Base-by-base conservation (phyloP, 78 protist genomes). In the Tieghemostelium lacteum region DNA sequence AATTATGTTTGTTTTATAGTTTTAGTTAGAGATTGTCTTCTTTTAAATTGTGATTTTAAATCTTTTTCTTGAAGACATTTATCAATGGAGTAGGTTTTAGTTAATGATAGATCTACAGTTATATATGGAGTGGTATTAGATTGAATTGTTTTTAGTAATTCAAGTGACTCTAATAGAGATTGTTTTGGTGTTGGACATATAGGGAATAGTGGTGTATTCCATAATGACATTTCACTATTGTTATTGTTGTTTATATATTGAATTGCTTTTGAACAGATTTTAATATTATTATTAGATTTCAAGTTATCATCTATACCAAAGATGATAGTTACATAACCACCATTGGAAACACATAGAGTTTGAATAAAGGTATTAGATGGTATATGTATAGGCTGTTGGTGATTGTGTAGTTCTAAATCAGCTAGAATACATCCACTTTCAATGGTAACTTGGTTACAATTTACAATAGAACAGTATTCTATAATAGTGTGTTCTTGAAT, bases 231-330 rank as follows among this genome's bases (percentile, higher is more conserved):
- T 19, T 16, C 1, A 2, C 42, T 24, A 26, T 5, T 8, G 45
- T 19, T 26, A 45, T 16, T 26, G 14, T 29, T 17, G 20, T 24
- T 73, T 6, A 2, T 54, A 20, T 8, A 67, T 52, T 34, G 45
- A 36, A 58, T 17, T 28, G 31, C 45, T 29, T 40, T 37, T 77
- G 63, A 77, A 6, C 54, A 66, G 24, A 19, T 65, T 20, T 17
- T 16, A 22, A 61, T 64, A 52, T 65, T 50, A 20, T 24, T 28
- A 1, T 50, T 64, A 31, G 87, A 29, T 34, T 77, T 77, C 34
- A 77, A 54, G 36, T 37, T 57, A 49, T 77, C 87, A 45, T 77
- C 74, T 22, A 77, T 50, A 34, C 87, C 87, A 77, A 77, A 77
- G 24, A 77, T 31, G 19, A 77, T 50, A 20, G 87, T 77, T 7